Base-by-base conservation (phyloP, 257 asterid genomes). In the Coffea canephora region DNA sequence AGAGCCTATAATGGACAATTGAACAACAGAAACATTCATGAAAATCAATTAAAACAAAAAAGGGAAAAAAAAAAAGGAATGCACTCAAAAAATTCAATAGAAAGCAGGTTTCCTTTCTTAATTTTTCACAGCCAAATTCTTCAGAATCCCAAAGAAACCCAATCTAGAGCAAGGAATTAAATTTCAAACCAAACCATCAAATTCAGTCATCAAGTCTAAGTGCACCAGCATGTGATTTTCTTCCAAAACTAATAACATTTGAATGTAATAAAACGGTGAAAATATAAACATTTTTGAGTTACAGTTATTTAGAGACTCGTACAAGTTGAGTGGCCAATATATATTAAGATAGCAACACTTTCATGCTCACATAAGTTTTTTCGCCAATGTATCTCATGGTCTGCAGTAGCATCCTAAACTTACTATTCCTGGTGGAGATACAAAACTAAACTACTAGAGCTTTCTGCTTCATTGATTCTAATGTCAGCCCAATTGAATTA, bases 1-100 rank as follows among this genome's bases (percentile, higher is more conserved):
- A 71, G 90, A 78, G 27, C 87, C 96, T 94, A 80, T 66, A 76
- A 80, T 13, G 11, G 61, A 45, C 4, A 7, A 49, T 79, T 55
- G 62, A 21, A 14, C 43, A 49, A 74, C 36, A 70, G 43, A 84
- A 21, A 36, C 23, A 65, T 14, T 6, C 69, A 43, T 1, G 31
- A 23, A 3, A 61, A 39, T 39, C 3, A 39, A 39, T 39, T 39
- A 4, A 39, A 39, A 39, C 43, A 39, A 39, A 39, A 31, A 31
- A 31, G 34, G 34, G 34, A 1, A 31, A 31, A 31, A 31, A 31
- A 39, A 2, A 39, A 39, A 39, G 43, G 43, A 1, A 39, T 39
- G 43, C 43, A 39, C 5, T 39, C 43, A 1, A 1, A 39, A 39
- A 39, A 39, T 39, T 39, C 43, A 39, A 39, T 39, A 39, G 43